Conservation (phyloP, 129 eudicot species). For the Silybum marianum region DNA sequence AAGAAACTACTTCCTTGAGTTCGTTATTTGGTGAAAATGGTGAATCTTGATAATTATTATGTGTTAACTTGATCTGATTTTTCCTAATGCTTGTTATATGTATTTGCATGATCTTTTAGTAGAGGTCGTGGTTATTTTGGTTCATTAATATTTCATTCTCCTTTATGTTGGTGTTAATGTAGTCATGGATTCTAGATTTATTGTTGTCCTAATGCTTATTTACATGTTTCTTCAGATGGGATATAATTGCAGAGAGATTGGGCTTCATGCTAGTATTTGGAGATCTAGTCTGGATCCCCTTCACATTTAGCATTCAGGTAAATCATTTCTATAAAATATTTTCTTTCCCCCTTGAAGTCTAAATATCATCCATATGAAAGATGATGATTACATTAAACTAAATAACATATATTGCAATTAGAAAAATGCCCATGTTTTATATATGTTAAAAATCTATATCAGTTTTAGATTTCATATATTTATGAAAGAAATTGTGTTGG, state of each 20-base stretch:
- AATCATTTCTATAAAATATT: background rate
- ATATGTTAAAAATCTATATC: background rate
- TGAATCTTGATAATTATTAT: no score
- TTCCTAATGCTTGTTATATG: background rate
- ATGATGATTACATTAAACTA: background rate
- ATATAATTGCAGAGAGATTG: conserved; percentile 94
- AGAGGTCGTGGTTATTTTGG: background rate
- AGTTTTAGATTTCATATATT: background rate
- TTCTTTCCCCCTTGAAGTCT: background rate
- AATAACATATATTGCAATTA: background rate
- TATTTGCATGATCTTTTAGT: background rate
- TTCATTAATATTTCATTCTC: background rate
- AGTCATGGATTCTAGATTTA: conserved; percentile 2
- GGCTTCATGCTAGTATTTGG: conserved; percentile 99
- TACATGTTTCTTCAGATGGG: conserved; percentile 69
- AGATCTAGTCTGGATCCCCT: conserved; percentile 97
- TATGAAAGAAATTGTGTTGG: background rate
- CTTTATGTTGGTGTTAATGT: conserved; percentile 14
- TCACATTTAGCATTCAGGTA: conserved; percentile 98
- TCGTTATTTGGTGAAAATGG: conserved; percentile 10
- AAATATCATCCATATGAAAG: background rate
- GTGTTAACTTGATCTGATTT: no score
- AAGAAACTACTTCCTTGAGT: background rate
- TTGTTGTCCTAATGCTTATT: conserved; percentile 8
- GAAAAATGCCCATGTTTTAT: background rate